Evolutionary conservation across 768 basidiomycete genomes (phyloP).

Genomic region (Pisolithus tinctorius): DNA sequence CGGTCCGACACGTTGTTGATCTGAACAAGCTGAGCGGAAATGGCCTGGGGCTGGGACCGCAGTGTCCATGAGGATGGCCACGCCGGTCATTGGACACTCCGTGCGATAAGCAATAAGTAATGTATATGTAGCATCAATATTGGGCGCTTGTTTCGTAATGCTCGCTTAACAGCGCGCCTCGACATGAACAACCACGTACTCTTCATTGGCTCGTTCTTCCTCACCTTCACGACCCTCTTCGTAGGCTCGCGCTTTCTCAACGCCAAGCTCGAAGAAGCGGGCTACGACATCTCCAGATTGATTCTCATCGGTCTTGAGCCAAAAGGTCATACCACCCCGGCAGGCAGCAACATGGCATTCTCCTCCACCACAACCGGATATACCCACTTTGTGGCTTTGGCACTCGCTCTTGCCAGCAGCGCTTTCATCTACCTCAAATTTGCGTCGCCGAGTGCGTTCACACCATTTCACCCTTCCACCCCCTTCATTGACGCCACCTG

Average conservation of each 20-base stretch:
- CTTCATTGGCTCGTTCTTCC: conserved; percentile 48
- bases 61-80: neutral
- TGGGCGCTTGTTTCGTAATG: too few species aligned
- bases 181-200: conserved; percentile 41
- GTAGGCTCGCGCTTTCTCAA: conserved; percentile 35
- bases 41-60: neutral
- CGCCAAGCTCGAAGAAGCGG: conserved; percentile 40
- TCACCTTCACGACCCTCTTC: conserved; percentile 43
- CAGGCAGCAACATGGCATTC: conserved; percentile 10
- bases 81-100: too few species aligned
- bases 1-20: neutral
- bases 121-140: too few species aligned
- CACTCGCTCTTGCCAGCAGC: conserved; percentile 42
- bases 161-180: neutral
- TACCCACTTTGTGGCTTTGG: conserved; percentile 45
- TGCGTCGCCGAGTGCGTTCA: conserved; percentile 32
- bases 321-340: neutral
- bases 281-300: conserved; percentile 51
- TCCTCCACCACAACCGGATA: conserved; percentile 6
- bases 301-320: conserved; percentile 56
- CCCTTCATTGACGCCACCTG: conserved; percentile 2
- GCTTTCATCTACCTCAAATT: conserved; percentile 51
- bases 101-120: too few species aligned
- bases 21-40: neutral
- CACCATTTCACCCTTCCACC: neutral